Evolutionary conservation across 2,329 filamentous ascomycete species (phyloP), one percentile per base, ranked within the genome.

Genomic region (Talaromyces rugulosus): DNA sequence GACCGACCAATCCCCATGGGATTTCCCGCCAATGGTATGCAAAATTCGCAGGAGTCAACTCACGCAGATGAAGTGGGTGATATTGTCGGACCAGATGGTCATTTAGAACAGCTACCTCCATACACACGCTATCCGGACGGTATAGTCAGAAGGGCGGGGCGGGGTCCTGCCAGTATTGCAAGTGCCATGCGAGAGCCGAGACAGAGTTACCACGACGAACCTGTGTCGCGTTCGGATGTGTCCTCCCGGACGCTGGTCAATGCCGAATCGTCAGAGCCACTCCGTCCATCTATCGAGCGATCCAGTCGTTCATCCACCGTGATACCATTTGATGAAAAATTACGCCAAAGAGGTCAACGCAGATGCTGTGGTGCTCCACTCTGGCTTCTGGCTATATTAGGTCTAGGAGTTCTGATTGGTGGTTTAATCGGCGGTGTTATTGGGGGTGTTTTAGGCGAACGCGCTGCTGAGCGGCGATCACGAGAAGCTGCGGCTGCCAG

Each of bases 121-220:
- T 98, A 98, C 72, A 91, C 91, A 14, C 84, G 92, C 73, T 97
- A 96, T 75, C 91, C 93, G 2, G 90, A 96, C 58, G 89, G 91
- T 61, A 47, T 62, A 12, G 80, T 88, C 77, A 75, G 83, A 74
- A 81, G 92, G 84, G 69, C 71, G 1, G 77, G 79, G 34, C 65
- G 63, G 31, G 63, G 71, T 54, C 53, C 78, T 80, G 5, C 79
- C 81, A 30, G 78, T 78, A 30, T 63, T 66, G 62, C 61, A 40
- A 66, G 65, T 56, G 59, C 61, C n/a, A 62, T 58, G 16, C 61
- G 63, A 42, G n/a, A 62, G 61, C 52, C 69, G 71, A 58, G 63
- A 31, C 64, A 68, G 31, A 63, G 65, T 47, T 69, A 68, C 64
- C 63, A 67, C 36, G 65, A 82, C 6, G 66, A 80, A 11, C 56